Percentiles rank a stretch among this genome's conserved stretches.
Evolutionary conservation across 306 rosid genomes (phyloP).

Genomic region (Arachis stenosperma): DNA sequence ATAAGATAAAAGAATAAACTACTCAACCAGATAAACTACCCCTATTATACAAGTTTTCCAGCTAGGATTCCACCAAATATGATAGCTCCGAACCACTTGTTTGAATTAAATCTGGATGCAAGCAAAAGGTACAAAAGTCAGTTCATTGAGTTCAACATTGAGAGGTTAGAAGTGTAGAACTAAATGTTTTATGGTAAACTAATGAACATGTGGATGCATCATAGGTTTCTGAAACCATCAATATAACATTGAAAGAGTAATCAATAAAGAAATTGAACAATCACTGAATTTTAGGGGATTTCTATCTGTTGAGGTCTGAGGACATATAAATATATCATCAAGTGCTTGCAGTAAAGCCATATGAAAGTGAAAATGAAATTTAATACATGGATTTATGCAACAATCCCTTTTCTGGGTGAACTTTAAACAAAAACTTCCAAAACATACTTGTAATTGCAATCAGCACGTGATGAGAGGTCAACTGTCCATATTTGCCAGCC

Average conservation of each 20-base stretch:
- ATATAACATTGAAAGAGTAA: constrained; percentile 11
- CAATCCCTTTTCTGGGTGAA: background rate
- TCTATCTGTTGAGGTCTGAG: constrained; percentile 4
- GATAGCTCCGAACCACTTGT: constrained; percentile 96
- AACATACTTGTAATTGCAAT: constrained; percentile 83
- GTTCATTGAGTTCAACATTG: constrained; percentile 22
- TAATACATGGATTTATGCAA: constrained; percentile 27
- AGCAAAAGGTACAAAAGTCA: constrained; percentile 14
- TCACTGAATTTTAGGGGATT: constrained; percentile 18
- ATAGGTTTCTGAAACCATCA: constrained; percentile 22
- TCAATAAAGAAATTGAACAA: constrained; percentile 17
- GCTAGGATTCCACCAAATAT: constrained; percentile 80
- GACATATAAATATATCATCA: constrained; percentile 2
- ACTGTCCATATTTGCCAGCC: constrained; percentile 86
- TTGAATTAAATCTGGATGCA: constrained; percentile 76
- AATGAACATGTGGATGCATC: background rate
- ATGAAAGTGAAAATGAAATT: constrained; percentile 14
- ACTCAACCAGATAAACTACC: constrained; percentile 34
- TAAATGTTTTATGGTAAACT: constrained; percentile 11
- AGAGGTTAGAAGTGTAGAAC: constrained; percentile 17
- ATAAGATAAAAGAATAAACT: background rate
- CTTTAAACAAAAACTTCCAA: background rate
- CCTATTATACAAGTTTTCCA: constrained; percentile 60
- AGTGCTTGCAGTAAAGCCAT: constrained; percentile 23
- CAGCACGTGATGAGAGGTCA: constrained; percentile 73